Base-by-base conservation (phyloP, 2,329 filamentous ascomycete species). In the Ophiostoma quercus region DNA sequence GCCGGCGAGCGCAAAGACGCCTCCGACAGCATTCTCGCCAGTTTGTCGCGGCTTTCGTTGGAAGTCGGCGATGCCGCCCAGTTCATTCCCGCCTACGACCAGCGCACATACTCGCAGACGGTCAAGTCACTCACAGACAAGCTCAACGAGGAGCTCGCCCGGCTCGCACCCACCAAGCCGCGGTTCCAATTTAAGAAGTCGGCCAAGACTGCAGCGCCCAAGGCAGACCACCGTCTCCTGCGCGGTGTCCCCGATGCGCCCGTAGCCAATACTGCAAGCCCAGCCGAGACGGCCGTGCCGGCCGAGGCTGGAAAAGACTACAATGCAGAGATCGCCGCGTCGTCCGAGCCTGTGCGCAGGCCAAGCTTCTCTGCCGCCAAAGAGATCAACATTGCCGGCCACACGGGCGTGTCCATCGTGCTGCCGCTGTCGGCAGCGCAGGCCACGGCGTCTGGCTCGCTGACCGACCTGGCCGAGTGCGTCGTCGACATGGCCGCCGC, bases 81-180 rank as follows among this genome's bases (percentile, higher is more conserved):
- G 70, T 92, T 90, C 74, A 87, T 97, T 19, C 93, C 95, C 2
- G 88, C 92, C 8, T 96, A 97, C 77, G 95, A 98, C 76, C 92
- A 95, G 78, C 88, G 92, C 74, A 90, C 90, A 32, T 98, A 97
- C 77, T 87, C 89, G 9, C 75, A 92, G 87, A 87, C 91, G 29
- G 88, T 97, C 79, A 96, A 95, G 82, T 85, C 85, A 19, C 82
- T 97, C 16, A 89, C 90, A 22, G 91, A 94, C 70, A 92, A 91
- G 75, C 83, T 97, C 32, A 89, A 91, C 74, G 85, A 89, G 71
- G 88, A 87, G 8, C 86, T 89, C 19, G 84, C 87, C 54, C 85
- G 84, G 29, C 85, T 92, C 68, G 87, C 87, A 0, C 92, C 70
- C 7, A 16, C 93, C 8, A 91, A 90, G 74, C 86, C 88, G 12